Evolutionary conservation across 495 filamentous ascomycete species (phyloP), one percentile per base, ranked within the genome.

Genomic region (Tuber melanosporum): DNA sequence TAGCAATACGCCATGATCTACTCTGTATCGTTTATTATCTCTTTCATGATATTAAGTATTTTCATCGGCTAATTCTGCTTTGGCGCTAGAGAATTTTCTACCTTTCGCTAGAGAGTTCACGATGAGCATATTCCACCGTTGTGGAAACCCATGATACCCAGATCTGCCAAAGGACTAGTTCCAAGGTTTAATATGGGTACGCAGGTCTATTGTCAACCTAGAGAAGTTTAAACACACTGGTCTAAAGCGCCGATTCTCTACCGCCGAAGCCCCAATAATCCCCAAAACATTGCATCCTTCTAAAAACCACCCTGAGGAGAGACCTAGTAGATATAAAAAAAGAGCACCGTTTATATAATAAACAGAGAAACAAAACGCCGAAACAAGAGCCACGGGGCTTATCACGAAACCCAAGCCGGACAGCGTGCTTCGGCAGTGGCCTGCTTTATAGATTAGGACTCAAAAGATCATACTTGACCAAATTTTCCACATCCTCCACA

Each of bases 401-500:
- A 36, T 66, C 26, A 36, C 36, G 3, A 19, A 36, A 17, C 14
- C 1, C 26, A 17, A 20, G 14, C 57, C 4, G 10, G 12, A 32
- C 57, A 2, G 26, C 14, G 36, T 36, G 14, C 57, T 19, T 66
- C 0, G 14, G 1, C 12, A 26, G 26, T 66, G 26, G 14, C 26
- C 15, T 66, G 26, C 15, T 32, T 70, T 87, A 95, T 70, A 95
- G 88, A 86, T 95, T 96, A 45, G 93, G 93, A 72, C 91, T 92
- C 72, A 95, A 84, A 66, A 91, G 85, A 85, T 95, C 93, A 84
- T 93, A 94, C 81, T 92, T 93, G 81, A 96, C 93, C 80, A 92
- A 93, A 74, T 89, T 85, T 83, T 95, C 93, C 20, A 97, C 94
- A 84, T 92, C 92, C 80, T 98, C 93, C 69, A 94, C 90, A 76